Conservation (phyloP, 352 stramenopile genomes). For the Pythium rishiriense region DNA sequence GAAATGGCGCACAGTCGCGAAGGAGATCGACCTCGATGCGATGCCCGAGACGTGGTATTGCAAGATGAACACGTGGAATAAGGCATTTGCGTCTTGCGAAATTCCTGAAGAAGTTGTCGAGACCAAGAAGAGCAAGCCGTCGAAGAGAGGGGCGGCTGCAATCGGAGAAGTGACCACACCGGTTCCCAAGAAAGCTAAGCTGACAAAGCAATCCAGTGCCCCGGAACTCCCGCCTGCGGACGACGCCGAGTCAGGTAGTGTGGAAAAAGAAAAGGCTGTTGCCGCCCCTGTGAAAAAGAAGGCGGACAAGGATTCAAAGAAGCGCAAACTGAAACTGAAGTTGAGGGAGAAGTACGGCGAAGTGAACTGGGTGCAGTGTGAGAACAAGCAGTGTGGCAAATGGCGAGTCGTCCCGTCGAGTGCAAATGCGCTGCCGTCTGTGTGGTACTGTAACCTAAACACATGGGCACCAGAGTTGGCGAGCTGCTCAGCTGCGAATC, state of each 20-base stretch:
- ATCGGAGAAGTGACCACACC: conserved; percentile 6
- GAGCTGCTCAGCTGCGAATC: conserved; percentile 68
- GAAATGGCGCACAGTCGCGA: conserved; percentile 95
- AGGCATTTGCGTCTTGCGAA: conserved; percentile 81
- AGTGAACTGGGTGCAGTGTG: conserved; percentile 95
- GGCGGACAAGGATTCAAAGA: conserved; percentile 73
- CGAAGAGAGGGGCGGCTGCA: conserved; percentile 1
- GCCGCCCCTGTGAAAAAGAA: conserved; percentile 38
- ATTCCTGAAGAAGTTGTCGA: conserved; percentile 89
- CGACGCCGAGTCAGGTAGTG: not conserved
- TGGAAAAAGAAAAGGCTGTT: conserved; percentile 9
- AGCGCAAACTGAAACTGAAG: conserved; percentile 70
- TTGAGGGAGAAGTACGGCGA: conserved; percentile 84
- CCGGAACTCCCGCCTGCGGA: not conserved
- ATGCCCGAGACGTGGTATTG: conserved; percentile 97
- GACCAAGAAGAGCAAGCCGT: conserved; percentile 19
- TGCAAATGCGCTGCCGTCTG: conserved; percentile 84
- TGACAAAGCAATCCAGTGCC: conserved; percentile 14
- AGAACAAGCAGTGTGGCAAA: conserved; percentile 91
- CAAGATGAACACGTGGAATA: conserved; percentile 94
- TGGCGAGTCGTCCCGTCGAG: conserved; percentile 95
- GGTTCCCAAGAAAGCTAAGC: conserved; percentile 23
- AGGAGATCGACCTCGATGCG: conserved; percentile 81
- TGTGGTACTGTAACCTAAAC: conserved; percentile 88
- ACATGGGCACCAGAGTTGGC: conserved; percentile 75